Conservation (phyloP, 345 rosid genomes). For the Psidium friedrichsthalianum region DNA sequence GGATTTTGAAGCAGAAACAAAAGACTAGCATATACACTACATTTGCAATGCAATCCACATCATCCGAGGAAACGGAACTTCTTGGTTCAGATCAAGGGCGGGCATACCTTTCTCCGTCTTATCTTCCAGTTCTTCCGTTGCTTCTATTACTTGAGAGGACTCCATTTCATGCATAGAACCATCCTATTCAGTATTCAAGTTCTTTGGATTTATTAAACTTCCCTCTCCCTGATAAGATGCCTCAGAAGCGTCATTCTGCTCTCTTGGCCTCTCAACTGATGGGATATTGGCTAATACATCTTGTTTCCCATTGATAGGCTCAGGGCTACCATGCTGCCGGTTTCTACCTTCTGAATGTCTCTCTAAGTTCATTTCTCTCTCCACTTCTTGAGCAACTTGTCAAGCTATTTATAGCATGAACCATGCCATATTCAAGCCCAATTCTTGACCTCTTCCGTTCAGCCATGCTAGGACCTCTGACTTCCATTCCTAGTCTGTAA, state of each 20-base stretch:
- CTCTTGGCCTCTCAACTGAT: conserved; percentile 26
- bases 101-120: conserved; percentile 46
- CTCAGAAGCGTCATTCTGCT: conserved; percentile 34
- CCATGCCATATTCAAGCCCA: conserved; percentile 59
- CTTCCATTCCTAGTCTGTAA: conserved; percentile 21
- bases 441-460: conserved; percentile 38
- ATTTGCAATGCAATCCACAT: conserved; percentile 38
- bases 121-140: conserved; percentile 39
- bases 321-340: conserved; percentile 31
- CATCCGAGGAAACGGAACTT: conserved; percentile 68
- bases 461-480: conserved; percentile 24
- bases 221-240: conserved; percentile 19
- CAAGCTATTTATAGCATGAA: conserved; percentile 93
- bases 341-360: conserved; percentile 36
- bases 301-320: conserved; percentile 25
- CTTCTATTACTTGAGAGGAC: conserved; percentile 44
- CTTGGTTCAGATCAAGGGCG: conserved; percentile 77
- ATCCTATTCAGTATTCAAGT: conserved; percentile 20
- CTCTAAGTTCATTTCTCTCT: conserved; percentile 63
- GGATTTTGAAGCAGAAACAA: conserved; percentile 56
- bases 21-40: conserved; percentile 34
- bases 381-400: conserved; percentile 88
- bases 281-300: conserved; percentile 10
- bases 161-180: conserved; percentile 35
- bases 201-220: conserved; percentile 8